phyloP scores from a whole-genome alignment of 2,329 filamentous ascomycete genomes.

The Fusarium secorum region DNA sequence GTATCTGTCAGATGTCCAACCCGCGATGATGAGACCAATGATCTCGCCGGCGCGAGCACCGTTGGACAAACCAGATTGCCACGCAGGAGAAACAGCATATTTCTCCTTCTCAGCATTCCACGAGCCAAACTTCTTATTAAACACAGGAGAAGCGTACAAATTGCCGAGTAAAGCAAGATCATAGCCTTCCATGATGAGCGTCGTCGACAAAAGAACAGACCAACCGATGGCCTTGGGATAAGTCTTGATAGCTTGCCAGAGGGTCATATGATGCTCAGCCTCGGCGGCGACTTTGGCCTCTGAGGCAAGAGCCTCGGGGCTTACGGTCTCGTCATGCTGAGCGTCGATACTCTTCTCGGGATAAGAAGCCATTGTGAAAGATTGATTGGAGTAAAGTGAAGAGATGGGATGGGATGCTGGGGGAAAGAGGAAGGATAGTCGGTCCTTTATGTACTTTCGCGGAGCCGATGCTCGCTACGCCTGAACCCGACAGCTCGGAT shows the following conservation, averaged over 20 bases:
- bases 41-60: slow-evolving; percentile 63
- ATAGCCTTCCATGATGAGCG: slow-evolving; percentile 61
- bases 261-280: slow-evolving; percentile 52
- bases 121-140: slow-evolving; percentile 56
- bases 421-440: neutral
- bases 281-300: slow-evolving; percentile 53
- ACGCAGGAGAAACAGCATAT: slow-evolving; percentile 60
- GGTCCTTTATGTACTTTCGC: slow-evolving; percentile 20
- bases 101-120: slow-evolving; percentile 45
- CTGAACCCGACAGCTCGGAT: neutral
- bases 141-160: slow-evolving; percentile 57
- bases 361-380: slow-evolving; percentile 37
- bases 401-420: neutral
- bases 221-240: slow-evolving; percentile 59
- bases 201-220: slow-evolving; percentile 55
- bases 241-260: slow-evolving; percentile 50
- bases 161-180: slow-evolving; percentile 59
- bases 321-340: slow-evolving; percentile 39
- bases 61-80: slow-evolving; percentile 65
- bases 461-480: neutral
- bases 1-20: slow-evolving; percentile 58
- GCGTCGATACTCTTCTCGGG: slow-evolving; percentile 34
- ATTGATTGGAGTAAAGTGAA: neutral
- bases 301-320: slow-evolving; percentile 40
- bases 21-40: slow-evolving; percentile 62